Evolutionary conservation across 768 basidiomycete genomes (phyloP).

Genomic region (Atractiella rhizophila): DNA sequence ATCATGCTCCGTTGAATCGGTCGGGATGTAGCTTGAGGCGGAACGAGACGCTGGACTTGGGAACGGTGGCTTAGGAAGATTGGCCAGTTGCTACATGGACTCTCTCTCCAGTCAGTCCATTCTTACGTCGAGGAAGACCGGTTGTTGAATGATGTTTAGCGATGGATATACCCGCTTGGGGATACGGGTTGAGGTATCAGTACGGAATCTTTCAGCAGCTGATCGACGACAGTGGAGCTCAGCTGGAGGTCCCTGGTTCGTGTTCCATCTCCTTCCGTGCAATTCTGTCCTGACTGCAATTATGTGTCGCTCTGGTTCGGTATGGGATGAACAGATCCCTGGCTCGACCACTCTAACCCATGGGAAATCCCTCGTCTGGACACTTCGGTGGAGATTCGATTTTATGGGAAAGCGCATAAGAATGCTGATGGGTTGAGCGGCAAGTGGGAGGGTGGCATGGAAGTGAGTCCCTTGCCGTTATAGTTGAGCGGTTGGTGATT

Average conservation of each 20-base stretch:
- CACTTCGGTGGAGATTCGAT: conserved; percentile 31
- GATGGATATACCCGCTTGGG: conserved; percentile 79
- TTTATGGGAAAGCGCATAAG: conserved; percentile 62
- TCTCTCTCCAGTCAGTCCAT: conserved; percentile 71
- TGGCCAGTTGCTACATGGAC: conserved; percentile 87
- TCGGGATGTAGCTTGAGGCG: conserved; percentile 54
- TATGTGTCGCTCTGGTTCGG: not conserved
- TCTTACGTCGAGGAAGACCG: conserved; percentile 83
- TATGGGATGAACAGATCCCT: conserved; percentile 45
- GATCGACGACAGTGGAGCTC: conserved; percentile 32
- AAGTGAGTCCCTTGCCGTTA: no score
- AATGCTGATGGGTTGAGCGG: conserved; percentile 35
- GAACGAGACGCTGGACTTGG: conserved; percentile 88
- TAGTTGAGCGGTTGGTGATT: no score
- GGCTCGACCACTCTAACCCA: conserved; percentile 65
- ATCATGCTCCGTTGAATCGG: conserved; percentile 26
- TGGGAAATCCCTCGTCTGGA: conserved; percentile 26
- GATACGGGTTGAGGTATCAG: conserved; percentile 61
- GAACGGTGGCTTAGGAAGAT: conserved; percentile 80
- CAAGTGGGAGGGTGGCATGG: conserved; percentile 27
- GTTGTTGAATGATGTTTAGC: conserved; percentile 51
- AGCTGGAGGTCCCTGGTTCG: conserved; percentile 26
- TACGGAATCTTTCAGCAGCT: conserved; percentile 55
- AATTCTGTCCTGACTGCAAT: not conserved
- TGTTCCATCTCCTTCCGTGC: conserved; percentile 17